A percentile compares a stretch with the other conserved stretches of the same genome.
Conservation (phyloP, 805 yeast species). For the Schwanniomyces occidentalis region DNA sequence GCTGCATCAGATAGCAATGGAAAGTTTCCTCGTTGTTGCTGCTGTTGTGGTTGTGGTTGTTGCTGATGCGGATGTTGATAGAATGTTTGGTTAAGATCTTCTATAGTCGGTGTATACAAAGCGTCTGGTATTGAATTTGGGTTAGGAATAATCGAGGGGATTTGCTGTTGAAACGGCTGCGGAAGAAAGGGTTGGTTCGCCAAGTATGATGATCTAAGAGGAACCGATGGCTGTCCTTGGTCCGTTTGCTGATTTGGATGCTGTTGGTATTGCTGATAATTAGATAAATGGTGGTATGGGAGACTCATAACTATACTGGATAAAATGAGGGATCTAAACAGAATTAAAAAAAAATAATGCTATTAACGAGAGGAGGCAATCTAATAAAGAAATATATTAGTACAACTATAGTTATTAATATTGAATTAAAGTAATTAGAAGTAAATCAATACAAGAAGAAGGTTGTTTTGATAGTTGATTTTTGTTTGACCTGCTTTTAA, state of each 20-base stretch:
- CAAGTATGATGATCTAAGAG: no score
- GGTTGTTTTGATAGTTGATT: no score
- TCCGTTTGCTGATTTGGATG: conserved; percentile 4
- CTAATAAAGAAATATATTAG: no score
- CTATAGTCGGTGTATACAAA: background rate
- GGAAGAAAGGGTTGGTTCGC: no score
- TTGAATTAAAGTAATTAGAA: no score
- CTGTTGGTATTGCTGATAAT: conserved; percentile 8
- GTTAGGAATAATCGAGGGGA: conserved; percentile 2
- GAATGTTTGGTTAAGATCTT: conserved; percentile 1
- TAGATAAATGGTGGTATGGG: conserved; percentile 5
- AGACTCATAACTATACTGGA: conserved; percentile 7
- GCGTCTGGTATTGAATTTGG: conserved; percentile 4
- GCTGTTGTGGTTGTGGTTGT: conserved; percentile 9
- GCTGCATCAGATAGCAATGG: conserved; percentile 4
- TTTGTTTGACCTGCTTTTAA: no score
- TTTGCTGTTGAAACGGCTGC: conserved; percentile 6
- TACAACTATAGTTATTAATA: no score
- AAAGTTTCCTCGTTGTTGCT: conserved; percentile 4
- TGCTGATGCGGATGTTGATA: conserved; percentile 9
- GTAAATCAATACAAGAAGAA: no score
- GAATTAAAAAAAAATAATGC: no score
- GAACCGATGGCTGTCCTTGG: conserved; percentile 4
- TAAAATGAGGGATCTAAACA: no score
- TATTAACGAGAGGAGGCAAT: no score